Conservation (phyloP, 306 rosid species). For the Elaeagnus macrophylla region DNA sequence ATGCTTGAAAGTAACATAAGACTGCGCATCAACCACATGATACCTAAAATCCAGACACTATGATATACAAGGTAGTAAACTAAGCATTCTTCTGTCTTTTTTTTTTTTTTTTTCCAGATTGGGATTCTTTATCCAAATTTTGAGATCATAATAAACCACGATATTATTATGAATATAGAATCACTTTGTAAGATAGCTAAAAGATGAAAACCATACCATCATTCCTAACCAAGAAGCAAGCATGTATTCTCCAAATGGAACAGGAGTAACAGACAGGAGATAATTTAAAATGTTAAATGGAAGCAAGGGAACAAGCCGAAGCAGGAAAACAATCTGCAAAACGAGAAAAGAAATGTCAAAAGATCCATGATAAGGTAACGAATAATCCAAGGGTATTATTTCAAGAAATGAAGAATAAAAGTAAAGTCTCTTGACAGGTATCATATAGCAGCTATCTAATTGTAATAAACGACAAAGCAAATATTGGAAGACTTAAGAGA, state of each 20-base stretch:
- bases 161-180: background rate
- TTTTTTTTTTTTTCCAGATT: background rate
- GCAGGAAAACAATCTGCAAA: conserved; percentile 76
- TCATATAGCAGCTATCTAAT: background rate
- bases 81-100: background rate
- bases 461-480: background rate
- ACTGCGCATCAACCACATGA: too few species aligned
- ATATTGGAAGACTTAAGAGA: background rate
- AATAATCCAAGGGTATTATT: conserved; percentile 3
- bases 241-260: conserved; percentile 71
- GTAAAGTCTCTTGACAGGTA: background rate
- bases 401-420: background rate
- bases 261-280: conserved; percentile 86
- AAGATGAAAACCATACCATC: conserved; percentile 62
- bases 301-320: conserved; percentile 92
- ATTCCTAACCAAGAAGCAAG: conserved; percentile 97
- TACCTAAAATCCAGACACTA: too few species aligned
- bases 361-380: background rate
- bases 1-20: too few species aligned
- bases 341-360: conserved; percentile 5
- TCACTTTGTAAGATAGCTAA: conserved; percentile 9
- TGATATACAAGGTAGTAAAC: too few species aligned
- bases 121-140: background rate
- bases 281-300: conserved; percentile 90
- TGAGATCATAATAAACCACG: conserved; percentile 1